Base-by-base conservation (phyloP, 2,329 filamentous ascomycete genomes). In the Akanthomyces uredinophilus region DNA sequence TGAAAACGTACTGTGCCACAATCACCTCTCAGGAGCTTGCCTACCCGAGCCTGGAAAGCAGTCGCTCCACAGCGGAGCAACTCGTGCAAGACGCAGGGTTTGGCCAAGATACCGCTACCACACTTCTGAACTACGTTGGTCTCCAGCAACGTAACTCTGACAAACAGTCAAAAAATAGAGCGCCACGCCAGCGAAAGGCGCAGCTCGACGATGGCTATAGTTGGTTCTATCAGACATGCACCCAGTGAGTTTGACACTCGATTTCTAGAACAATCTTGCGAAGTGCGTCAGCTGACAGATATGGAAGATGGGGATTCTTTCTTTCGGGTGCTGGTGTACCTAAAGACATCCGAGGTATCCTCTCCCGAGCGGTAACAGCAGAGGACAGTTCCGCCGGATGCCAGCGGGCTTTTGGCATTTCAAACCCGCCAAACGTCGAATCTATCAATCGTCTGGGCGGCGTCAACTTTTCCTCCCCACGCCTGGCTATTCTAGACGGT, bases 401-500 rank as follows among this genome's bases (percentile, higher is more conserved):
- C 76, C 78, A 79, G 1, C 77, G 82, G 4, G 83, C 83, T 0
- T 96, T 92, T 79, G 87, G 88, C 74, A 86, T 93, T 69, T 85
- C 82, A 0, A 72, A 76, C 0, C 83, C 82, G 0, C 83, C 91
- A 0, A 79, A 92, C 56, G 76, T 88, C 0, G 80, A 85, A 1
- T 78, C 79, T 1, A 86, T 95, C 73, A 95, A 96, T 78, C 86
- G 88, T 69, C 88, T 90, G 65, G 92, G 92, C 47, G 89, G 86
- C 11, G 89, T 86, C 72, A 77, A 83, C 70, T 88, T 95, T 67
- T 83, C 83, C 43, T 92, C 91, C 70, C 83, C 87, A 1, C 87
- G 91, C 1, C 82, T 96, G 0, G 92, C 92, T 2, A 64, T 90
- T 51, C 78, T 96, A 43, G 91, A 92, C 64, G 91, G 91, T 24